Percentiles rank a stretch among this genome's conserved stretches.
Evolutionary conservation across 805 yeast species (phyloP).

Genomic region (Kuraishia piskuri): DNA sequence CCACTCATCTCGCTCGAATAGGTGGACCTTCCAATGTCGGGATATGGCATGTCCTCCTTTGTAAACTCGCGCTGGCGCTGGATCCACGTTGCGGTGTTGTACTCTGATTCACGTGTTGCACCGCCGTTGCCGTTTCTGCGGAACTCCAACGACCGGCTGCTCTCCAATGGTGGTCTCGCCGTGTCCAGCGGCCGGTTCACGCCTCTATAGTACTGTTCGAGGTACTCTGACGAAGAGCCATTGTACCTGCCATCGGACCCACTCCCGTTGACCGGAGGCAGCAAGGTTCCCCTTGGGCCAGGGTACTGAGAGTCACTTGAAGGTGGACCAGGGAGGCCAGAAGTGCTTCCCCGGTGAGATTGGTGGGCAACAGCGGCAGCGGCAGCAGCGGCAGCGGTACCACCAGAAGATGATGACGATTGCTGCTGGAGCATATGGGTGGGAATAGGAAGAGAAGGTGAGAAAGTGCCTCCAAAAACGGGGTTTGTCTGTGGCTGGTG

Average conservation of each 20-base stretch:
- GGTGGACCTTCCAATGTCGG: background rate
- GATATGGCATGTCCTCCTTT: background rate
- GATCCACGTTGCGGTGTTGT: background rate
- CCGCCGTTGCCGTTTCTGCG: background rate
- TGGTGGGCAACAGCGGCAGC: too few relatives aligned
- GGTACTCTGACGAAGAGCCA: background rate
- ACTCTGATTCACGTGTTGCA: background rate
- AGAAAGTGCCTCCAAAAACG: background rate
- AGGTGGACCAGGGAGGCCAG: background rate
- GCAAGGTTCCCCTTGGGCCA: background rate
- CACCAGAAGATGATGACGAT: background rate
- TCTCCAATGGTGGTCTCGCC: background rate
- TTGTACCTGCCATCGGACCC: background rate
- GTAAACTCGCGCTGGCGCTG: conserved; percentile 2
- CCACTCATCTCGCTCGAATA: background rate
- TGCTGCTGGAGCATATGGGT: background rate
- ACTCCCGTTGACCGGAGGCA: background rate
- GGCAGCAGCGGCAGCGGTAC: too few relatives aligned
- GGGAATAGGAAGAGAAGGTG: background rate
- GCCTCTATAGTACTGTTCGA: background rate
- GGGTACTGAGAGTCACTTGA: background rate
- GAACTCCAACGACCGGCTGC: background rate
- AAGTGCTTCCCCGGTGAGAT: background rate
- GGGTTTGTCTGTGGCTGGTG: background rate
- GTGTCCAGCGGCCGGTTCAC: background rate